Evolutionary conservation across 805 yeast genomes (phyloP).

Genomic region (Candida montana): DNA sequence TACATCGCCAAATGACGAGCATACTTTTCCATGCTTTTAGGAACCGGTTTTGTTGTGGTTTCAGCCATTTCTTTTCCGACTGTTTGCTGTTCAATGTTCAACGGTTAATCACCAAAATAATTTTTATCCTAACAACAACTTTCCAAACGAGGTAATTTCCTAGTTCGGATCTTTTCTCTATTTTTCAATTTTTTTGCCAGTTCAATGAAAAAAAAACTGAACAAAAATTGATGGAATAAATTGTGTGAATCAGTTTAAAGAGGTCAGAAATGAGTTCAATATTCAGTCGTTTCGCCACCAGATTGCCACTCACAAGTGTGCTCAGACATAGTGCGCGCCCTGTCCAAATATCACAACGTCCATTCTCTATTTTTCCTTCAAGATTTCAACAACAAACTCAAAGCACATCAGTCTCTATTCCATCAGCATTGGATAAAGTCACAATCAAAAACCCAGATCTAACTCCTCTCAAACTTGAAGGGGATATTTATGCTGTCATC

Average conservation of each 20-base stretch:
- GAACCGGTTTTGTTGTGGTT: background rate
- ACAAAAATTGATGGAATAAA: background rate
- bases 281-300: slow-evolving; percentile 4
- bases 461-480: slow-evolving; percentile 60
- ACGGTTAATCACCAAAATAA: too few relatives aligned
- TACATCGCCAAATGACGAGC: slow-evolving; percentile 35
- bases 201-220: background rate
- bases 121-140: too few relatives aligned
- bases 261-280: slow-evolving; percentile 1
- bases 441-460: slow-evolving; percentile 32
- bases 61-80: background rate
- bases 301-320: background rate
- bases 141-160: too few relatives aligned
- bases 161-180: too few relatives aligned
- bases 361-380: background rate
- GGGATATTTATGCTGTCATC: slow-evolving; percentile 74
- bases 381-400: slow-evolving; percentile 2
- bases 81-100: too few relatives aligned
- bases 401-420: background rate
- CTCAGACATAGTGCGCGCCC: background rate
- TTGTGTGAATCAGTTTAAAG: background rate
- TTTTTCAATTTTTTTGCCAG: background rate
- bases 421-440: slow-evolving; percentile 5
- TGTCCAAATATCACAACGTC: background rate
- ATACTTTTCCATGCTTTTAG: slow-evolving; percentile 1